Base-by-base conservation (phyloP, 2,329 filamentous ascomycete species). In the Verticillium tricorpus region DNA sequence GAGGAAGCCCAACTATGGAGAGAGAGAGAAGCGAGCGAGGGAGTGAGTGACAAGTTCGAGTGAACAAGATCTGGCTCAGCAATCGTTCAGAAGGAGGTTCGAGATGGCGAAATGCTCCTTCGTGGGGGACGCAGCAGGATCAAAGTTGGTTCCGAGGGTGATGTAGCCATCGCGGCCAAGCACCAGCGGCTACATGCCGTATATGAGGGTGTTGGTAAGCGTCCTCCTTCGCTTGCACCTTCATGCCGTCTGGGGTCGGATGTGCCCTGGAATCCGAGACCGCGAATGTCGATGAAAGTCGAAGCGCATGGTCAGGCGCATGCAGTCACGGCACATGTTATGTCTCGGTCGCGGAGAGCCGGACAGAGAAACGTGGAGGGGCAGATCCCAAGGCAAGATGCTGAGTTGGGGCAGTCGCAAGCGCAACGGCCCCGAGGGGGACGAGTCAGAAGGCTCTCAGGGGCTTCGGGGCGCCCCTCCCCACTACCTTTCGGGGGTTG, bases 161-260 rank as follows among this genome's bases (percentile, higher is more conserved):
- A n/a, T 14, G n/a, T n/a, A 22, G 69, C 63, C 70, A 71, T 71
- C 57, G 19, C 63, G 28, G 32, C 6, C 55, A 14, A 22, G 14
- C 11, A 57, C 9, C 14, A 7, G 25, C 28, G 28, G 14, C 32
- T 57, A 35, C 55, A 6, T 22, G n/a, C 19, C 45, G 19, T 57
- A 57, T 57, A 57, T 57, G 55, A 35, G 55, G n/a, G n/a, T 22
- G 11, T 15, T 3, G n/a, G n/a, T 17, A 37, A n/a, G 25, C 22
- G 17, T 14, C n/a, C 5, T 5, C 5, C 15, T 34, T 57, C 55
- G 55, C 55, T 57, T 57, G 55, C 31, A 37, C 31, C 37, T 57
- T 25, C 45, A 50, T 22, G 19, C 8, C 45, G 19, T 22, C 45
- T 50, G 45, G 17, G 22, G 19, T 50, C 19, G 19, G 45, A 50